phyloP scores from a whole-genome alignment of 2,329 filamentous ascomycete genomes.

The Coniochaeta prunicola region DNA sequence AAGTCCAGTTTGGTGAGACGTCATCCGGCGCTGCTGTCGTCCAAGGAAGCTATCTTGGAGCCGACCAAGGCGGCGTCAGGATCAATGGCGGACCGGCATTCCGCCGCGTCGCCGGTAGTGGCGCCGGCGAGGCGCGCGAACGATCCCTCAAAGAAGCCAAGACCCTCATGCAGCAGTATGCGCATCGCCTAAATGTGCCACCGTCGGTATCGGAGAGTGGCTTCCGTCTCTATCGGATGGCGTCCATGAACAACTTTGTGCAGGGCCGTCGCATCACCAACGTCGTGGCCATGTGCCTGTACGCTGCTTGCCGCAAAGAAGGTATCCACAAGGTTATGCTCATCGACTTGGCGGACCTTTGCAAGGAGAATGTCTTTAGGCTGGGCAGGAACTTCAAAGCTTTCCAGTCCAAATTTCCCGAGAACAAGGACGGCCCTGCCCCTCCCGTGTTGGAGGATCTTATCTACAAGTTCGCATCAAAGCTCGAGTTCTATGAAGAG shows the following conservation, averaged over 20 bases:
- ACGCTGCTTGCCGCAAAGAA: constrained; percentile 76
- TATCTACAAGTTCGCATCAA: constrained; percentile 83
- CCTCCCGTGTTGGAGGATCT: constrained; percentile 82
- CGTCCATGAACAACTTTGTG: constrained; percentile 68
- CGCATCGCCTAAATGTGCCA: constrained; percentile 50
- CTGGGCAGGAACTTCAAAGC: constrained; percentile 87
- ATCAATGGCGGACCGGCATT: constrained; percentile 54
- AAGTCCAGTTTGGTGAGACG: constrained; percentile 86
- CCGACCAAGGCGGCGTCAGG: constrained; percentile 75
- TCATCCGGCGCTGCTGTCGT: constrained; percentile 81
- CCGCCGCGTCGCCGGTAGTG: constrained; percentile 44
- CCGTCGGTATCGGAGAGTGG: constrained; percentile 58
- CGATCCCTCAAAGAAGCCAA: constrained; percentile 52
- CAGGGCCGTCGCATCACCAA: constrained; percentile 80
- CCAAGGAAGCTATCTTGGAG: constrained; percentile 80
- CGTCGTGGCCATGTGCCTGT: constrained; percentile 86
- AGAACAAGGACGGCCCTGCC: constrained; percentile 41
- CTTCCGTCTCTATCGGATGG: constrained; percentile 69
- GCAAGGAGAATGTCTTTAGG: constrained; percentile 81
- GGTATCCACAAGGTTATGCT: constrained; percentile 81
- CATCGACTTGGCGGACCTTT: constrained; percentile 87
- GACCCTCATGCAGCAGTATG: constrained; percentile 55
- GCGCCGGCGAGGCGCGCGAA: constrained; percentile 49
- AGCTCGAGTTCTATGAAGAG: constrained; percentile 80
- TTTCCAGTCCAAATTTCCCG: constrained; percentile 61